Evolutionary conservation across 345 rosid species (phyloP).

Genomic region (Aethionema arabicum): DNA sequence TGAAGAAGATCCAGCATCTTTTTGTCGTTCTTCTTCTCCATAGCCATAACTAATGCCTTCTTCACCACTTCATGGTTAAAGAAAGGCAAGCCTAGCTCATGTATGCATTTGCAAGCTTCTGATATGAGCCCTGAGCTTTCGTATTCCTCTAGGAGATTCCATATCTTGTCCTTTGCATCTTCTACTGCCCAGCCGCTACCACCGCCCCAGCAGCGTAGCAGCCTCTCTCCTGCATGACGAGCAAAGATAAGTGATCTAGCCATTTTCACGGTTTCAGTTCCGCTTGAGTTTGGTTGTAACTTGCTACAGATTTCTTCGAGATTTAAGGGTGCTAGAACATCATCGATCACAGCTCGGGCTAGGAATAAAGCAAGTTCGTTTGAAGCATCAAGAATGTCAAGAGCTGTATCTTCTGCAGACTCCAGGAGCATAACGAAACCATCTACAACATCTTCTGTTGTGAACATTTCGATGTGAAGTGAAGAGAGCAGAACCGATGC

Average conservation of each 20-base stretch:
- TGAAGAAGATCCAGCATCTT: constrained; percentile 72
- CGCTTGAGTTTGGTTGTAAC: constrained; percentile 65
- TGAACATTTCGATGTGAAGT: constrained; percentile 86
- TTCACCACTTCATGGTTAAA: constrained; percentile 92
- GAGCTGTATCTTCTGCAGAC: constrained; percentile 87
- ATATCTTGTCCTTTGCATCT: constrained; percentile 91
- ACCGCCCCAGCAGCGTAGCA: constrained; percentile 94
- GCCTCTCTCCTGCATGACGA: constrained; percentile 93
- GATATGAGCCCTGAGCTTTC: constrained; percentile 68
- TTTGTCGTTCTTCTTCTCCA: constrained; percentile 84
- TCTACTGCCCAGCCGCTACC: constrained; percentile 96
- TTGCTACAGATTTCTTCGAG: constrained; percentile 70
- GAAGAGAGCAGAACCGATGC: constrained; percentile 88
- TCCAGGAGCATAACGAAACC: constrained; percentile 89
- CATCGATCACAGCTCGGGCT: constrained; percentile 90
- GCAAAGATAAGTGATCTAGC: constrained; percentile 78
- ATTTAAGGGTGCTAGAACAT: constrained; percentile 77
- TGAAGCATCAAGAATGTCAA: constrained; percentile 88
- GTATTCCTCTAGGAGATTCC: constrained; percentile 75
- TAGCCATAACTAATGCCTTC: constrained; percentile 95
- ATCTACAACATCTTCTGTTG: constrained; percentile 71
- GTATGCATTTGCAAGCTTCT: constrained; percentile 89
- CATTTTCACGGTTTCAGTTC: constrained; percentile 70
- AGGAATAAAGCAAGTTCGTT: constrained; percentile 65
- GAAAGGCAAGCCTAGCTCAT: constrained; percentile 83